Conservation (phyloP, 2,329 filamentous ascomycete species). For the Verticillium klebahnii region DNA sequence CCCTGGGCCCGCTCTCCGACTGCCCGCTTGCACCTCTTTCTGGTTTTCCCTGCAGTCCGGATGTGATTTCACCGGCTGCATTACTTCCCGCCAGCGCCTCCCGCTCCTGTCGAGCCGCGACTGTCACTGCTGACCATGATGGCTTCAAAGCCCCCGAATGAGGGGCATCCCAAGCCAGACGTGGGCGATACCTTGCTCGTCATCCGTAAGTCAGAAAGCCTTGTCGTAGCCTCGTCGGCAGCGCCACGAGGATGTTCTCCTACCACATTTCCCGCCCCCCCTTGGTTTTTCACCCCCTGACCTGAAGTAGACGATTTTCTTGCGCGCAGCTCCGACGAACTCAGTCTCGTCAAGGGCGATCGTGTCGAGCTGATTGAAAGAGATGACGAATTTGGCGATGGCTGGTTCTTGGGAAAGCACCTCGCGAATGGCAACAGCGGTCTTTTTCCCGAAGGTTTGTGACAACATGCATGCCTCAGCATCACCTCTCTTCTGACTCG, state of each 20-base stretch:
- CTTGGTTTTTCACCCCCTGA: not conserved
- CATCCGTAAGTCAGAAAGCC: conserved; percentile 54
- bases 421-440: conserved; percentile 69
- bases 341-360: conserved; percentile 81
- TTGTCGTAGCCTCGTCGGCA: not conserved
- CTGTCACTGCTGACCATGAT: conserved; percentile 18
- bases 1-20: not conserved
- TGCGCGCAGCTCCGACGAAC: conserved; percentile 87
- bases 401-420: conserved; percentile 78
- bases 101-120: conserved; percentile 9
- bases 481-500: conserved; percentile 3
- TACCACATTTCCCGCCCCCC: not conserved
- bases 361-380: conserved; percentile 78
- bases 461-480: conserved; percentile 12
- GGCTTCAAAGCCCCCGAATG: conserved; percentile 35
- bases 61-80: conserved; percentile 10
- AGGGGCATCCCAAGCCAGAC: conserved; percentile 44
- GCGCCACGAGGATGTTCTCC: not conserved
- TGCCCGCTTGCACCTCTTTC: not conserved
- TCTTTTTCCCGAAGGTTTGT: conserved; percentile 76
- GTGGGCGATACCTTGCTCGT: conserved; percentile 65
- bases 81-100: conserved; percentile 12
- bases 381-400: conserved; percentile 85
- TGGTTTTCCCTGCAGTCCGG: conserved; percentile 3
- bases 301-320: conserved; percentile 73